Conservation (phyloP, 2,329 filamentous ascomycete genomes). For the Verticillium alfalfae region DNA sequence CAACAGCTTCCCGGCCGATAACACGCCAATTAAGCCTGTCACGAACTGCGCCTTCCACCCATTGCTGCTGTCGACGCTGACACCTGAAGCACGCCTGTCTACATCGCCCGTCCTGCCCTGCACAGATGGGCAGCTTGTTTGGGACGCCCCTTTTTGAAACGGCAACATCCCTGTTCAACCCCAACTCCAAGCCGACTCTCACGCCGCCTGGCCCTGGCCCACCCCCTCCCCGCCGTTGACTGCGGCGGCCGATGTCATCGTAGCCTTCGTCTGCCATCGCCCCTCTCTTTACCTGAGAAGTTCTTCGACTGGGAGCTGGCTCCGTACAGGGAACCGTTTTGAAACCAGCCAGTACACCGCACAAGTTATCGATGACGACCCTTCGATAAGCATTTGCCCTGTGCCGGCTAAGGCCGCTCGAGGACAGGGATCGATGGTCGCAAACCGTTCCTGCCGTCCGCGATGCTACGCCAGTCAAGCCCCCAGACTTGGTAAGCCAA, state of each 20-base stretch:
- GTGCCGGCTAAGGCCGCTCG: background rate
- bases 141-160: background rate
- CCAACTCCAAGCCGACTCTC: background rate
- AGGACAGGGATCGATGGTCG: background rate
- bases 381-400: background rate
- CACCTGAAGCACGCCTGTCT: conserved; percentile 1
- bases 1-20: conserved; percentile 1
- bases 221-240: background rate
- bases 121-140: conserved; percentile 1
- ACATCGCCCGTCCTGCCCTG: background rate
- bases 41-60: conserved; percentile 1
- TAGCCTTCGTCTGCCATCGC: background rate
- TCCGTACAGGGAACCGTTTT: background rate
- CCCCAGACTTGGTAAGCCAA: background rate
- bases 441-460: background rate
- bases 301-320: background rate
- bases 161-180: background rate
- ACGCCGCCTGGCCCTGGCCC: background rate
- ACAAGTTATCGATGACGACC: background rate
- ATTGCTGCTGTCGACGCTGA: background rate
- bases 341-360: conserved; percentile 1
- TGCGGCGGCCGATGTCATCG: background rate
- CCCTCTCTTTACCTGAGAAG: background rate
- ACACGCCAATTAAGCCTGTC: background rate
- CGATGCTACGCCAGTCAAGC: background rate